A percentile compares a stretch with the other conserved stretches of the same genome.
Conservation (phyloP, 1,284 basidiomycete genomes). For the Hypsizygus ulmarius region DNA sequence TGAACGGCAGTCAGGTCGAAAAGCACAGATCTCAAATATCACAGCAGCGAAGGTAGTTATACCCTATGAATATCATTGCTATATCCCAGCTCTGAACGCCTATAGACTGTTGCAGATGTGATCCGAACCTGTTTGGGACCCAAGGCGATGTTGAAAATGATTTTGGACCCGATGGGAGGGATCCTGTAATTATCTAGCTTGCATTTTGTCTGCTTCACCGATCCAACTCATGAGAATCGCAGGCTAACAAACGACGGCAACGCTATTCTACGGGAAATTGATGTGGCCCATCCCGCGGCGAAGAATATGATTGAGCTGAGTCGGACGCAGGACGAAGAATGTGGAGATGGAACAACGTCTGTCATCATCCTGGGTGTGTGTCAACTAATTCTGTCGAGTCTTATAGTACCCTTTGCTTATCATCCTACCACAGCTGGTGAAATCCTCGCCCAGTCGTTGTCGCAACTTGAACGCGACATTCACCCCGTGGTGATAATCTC, state of each 20-base stretch:
- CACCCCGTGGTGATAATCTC: slow-evolving; percentile 99
- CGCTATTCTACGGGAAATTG: slow-evolving; percentile 95
- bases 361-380: slow-evolving; percentile 91
- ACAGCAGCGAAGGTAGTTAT: slow-evolving; percentile 85
- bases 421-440: slow-evolving; percentile 75
- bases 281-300: slow-evolving; percentile 96
- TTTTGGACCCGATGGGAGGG: slow-evolving; percentile 96
- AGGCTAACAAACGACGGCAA: slow-evolving; percentile 98
- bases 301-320: slow-evolving; percentile 99
- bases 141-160: slow-evolving; percentile 99
- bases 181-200: slow-evolving; percentile 59
- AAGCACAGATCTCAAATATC: slow-evolving; percentile 97
- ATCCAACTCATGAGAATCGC: not conserved
- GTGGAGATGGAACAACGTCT: slow-evolving; percentile 96
- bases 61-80: slow-evolving; percentile 18
- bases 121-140: slow-evolving; percentile 97
- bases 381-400: not conserved
- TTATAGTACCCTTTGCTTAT: slow-evolving; percentile 5
- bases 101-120: slow-evolving; percentile 95
- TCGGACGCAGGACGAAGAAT: slow-evolving; percentile 97
- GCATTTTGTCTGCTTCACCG: not conserved
- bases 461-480: slow-evolving; percentile 93
- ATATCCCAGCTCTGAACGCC: slow-evolving; percentile 3
- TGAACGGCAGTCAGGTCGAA: slow-evolving; percentile 90
- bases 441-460: slow-evolving; percentile 93